Conservation (phyloP, 352 stramenopile species). For the Phytophthora megakarya region DNA sequence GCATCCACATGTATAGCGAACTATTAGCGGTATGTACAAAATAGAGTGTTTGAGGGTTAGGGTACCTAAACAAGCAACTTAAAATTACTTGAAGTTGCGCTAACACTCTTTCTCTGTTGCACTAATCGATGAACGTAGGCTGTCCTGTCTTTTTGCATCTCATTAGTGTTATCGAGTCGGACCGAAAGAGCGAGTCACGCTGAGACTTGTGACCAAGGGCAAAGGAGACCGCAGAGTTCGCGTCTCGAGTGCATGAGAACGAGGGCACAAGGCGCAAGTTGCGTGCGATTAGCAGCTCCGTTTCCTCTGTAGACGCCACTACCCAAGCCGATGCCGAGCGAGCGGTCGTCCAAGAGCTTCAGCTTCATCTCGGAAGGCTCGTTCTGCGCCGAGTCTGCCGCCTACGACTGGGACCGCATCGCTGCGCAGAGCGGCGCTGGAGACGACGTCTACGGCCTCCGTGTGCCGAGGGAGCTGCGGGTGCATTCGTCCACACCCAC, state of each 20-base stretch:
- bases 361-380: conserved; percentile 86
- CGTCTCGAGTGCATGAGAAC: conserved; percentile 8
- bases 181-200: conserved; percentile 27
- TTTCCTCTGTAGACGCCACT: too few relatives aligned
- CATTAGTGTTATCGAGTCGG: conserved; percentile 29
- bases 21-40: too few relatives aligned
- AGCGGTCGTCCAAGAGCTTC: conserved; percentile 63
- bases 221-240: conserved; percentile 2
- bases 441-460: conserved; percentile 33
- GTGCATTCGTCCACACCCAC: conserved; percentile 34
- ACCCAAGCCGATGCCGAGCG: conserved; percentile 30
- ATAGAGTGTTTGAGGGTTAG: too few relatives aligned
- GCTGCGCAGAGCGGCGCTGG: conserved; percentile 18
- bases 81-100: too few relatives aligned
- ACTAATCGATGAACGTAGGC: too few relatives aligned
- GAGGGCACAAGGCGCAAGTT: conserved; percentile 2
- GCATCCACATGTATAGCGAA: too few relatives aligned
- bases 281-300: conserved; percentile 29
- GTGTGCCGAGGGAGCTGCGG: conserved; percentile 28
- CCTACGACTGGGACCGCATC: conserved; percentile 50
- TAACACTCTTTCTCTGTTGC: too few relatives aligned
- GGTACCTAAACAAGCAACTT: too few relatives aligned
- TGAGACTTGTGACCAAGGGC: conserved; percentile 26
- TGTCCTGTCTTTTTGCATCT: conserved; percentile 24
- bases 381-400: conserved; percentile 46